These are phyloP conservation scores for Pugionium dolabratum DNA, from an alignment of 345 rosid genomes.

Conservation along the genomic window DNA sequence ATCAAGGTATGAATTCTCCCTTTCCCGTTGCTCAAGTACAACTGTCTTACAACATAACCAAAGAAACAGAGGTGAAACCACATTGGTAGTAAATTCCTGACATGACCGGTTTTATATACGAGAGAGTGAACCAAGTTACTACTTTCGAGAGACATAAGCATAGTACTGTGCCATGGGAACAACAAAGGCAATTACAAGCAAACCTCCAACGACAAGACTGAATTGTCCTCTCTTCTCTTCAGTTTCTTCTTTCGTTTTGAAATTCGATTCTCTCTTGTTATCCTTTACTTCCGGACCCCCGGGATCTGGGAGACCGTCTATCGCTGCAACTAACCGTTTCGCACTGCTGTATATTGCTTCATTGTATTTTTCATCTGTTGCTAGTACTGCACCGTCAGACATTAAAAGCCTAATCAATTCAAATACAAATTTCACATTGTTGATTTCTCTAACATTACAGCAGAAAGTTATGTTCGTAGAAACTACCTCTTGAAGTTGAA, in stretches of 20 bases:
- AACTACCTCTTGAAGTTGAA: too few relatives aligned
- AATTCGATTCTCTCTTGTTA: constrained; percentile 85
- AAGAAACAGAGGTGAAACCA: constrained; percentile 17
- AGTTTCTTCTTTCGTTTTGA: constrained; percentile 84
- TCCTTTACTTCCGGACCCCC: constrained; percentile 80
- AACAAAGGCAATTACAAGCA: constrained; percentile 86
- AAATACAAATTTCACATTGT: background rate
- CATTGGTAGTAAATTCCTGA: constrained; percentile 31
- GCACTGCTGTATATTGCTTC: constrained; percentile 86
- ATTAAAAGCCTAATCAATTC: constrained; percentile 18
- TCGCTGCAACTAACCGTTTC: constrained; percentile 83
- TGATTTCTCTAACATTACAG: background rate
- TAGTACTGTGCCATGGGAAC: constrained; percentile 98
- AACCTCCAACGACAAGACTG: constrained; percentile 90
- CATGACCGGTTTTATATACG: constrained; percentile 33
- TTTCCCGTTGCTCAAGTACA: too few relatives aligned
- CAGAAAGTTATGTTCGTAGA: background rate
- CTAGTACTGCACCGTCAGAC: constrained; percentile 63
- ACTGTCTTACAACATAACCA: background rate
- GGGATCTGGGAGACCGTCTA: constrained; percentile 92
- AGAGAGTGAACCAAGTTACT: constrained; percentile 25
- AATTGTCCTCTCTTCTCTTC: constrained; percentile 97
- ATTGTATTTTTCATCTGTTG: constrained; percentile 94
- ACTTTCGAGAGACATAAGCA: constrained; percentile 88
- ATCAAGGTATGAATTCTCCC: too few relatives aligned